phyloP scores from a whole-genome alignment of 2,329 filamentous ascomycete genomes.

The Thielaviopsis musarum region DNA sequence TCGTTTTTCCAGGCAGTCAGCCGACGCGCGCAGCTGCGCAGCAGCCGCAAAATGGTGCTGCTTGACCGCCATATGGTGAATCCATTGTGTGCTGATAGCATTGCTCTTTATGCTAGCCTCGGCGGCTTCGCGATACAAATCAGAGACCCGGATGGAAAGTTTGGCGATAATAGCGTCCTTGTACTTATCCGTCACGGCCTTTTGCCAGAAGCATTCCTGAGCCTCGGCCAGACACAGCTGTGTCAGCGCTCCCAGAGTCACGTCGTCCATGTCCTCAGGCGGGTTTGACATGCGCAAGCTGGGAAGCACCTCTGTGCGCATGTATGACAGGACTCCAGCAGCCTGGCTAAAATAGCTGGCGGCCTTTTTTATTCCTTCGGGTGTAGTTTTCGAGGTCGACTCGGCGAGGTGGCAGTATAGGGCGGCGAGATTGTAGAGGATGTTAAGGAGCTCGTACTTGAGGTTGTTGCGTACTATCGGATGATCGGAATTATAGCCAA shows the following conservation, averaged over 20 bases:
- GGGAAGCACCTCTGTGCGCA: constrained; percentile 60
- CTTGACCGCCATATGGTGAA: constrained; percentile 93
- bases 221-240: constrained; percentile 80
- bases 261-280: constrained; percentile 87
- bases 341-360: constrained; percentile 81
- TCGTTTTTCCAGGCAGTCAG: constrained; percentile 81
- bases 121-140: constrained; percentile 70
- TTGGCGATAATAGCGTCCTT: constrained; percentile 88
- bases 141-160: constrained; percentile 73
- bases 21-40: constrained; percentile 79
- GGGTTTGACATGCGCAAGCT: constrained; percentile 67
- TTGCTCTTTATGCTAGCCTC: constrained; percentile 81
- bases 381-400: constrained; percentile 56
- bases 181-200: constrained; percentile 82
- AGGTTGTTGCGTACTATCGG: constrained; percentile 51
- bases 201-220: constrained; percentile 97
- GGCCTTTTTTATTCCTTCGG: constrained; percentile 72
- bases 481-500: constrained; percentile 74
- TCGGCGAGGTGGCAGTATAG: constrained; percentile 87
- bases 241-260: constrained; percentile 68
- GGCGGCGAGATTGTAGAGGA: constrained; percentile 83
- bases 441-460: constrained; percentile 74
- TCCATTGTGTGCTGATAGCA: constrained; percentile 84
- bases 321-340: constrained; percentile 66
- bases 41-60: constrained; percentile 94